These are phyloP conservation scores for Coprinopsis marcescibilis DNA, from an alignment of 768 basidiomycete genomes.

Conservation along the genomic window DNA sequence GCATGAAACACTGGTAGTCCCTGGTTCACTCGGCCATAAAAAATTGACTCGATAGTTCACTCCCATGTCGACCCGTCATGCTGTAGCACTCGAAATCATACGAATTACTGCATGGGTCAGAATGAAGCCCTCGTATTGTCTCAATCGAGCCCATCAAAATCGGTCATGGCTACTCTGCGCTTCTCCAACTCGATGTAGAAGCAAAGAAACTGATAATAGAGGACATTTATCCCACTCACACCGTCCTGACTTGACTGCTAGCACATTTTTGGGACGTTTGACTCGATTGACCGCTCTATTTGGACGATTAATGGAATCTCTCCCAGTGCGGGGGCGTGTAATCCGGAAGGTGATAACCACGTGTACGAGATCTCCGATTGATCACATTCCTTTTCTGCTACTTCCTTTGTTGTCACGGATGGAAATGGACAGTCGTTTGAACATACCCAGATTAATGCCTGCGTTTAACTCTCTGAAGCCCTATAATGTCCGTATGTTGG, in stretches of 20 bases:
- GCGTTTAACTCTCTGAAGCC: conserved; percentile 7
- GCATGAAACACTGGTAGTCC: no score
- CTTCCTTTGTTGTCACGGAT: conserved; percentile 24
- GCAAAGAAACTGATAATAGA: not conserved
- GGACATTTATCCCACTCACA: conserved; percentile 4
- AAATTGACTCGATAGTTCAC: no score
- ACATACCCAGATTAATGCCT: conserved; percentile 14
- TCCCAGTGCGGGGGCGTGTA: conserved; percentile 8
- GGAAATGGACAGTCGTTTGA: conserved; percentile 24
- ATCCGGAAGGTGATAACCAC: conserved; percentile 11
- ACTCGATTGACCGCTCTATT: not conserved
- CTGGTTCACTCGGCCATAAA: no score
- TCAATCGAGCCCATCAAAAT: no score
- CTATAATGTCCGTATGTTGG: conserved; percentile 11
- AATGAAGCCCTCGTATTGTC: no score
- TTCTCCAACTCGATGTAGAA: not conserved
- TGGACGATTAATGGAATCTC: conserved; percentile 1
- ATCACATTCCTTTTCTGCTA: conserved; percentile 16
- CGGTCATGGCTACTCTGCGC: no score
- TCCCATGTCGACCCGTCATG: no score
- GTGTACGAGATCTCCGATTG: conserved; percentile 20
- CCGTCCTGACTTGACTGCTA: conserved; percentile 1
- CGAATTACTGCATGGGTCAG: no score
- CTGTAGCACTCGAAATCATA: no score
- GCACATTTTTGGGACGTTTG: not conserved